Evolutionary conservation across 2,329 filamentous ascomycete genomes (phyloP).

Genomic region (Aureobasidium uvarum): DNA sequence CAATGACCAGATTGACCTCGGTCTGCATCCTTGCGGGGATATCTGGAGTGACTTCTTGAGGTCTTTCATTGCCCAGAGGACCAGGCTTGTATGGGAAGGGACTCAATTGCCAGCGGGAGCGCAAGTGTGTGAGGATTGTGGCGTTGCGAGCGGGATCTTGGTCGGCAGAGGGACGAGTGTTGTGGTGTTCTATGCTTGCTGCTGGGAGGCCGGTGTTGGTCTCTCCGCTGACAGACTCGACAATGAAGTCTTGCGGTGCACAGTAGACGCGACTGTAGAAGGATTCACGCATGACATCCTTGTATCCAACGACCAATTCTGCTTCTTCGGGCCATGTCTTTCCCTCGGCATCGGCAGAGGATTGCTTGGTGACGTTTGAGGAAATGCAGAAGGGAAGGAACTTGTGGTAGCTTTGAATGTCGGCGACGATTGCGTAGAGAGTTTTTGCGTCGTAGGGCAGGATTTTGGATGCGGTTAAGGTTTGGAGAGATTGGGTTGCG

Average conservation of each 20-base stretch:
- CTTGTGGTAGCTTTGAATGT: conserved; percentile 75
- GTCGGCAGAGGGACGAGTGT: conserved; percentile 38
- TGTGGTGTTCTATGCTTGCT: conserved; percentile 45
- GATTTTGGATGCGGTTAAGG: conserved; percentile 68
- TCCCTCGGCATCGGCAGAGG: conserved; percentile 52
- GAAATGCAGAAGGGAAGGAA: conserved; percentile 91
- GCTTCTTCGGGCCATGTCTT: conserved; percentile 69
- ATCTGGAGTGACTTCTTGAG: conserved; percentile 46
- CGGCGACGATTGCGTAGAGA: conserved; percentile 83
- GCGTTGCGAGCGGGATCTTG: conserved; percentile 40
- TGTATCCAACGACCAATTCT: conserved; percentile 81
- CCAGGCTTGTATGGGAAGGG: conserved; percentile 49
- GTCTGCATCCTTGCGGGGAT: conserved; percentile 54
- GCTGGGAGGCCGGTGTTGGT: conserved; percentile 48
- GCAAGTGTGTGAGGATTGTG: conserved; percentile 63
- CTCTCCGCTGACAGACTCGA: conserved; percentile 73
- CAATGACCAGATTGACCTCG: conserved; percentile 71
- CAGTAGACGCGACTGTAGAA: conserved; percentile 82
- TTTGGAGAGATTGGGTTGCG: conserved; percentile 60
- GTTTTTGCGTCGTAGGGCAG: conserved; percentile 69
- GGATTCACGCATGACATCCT: conserved; percentile 72
- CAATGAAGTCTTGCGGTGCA: conserved; percentile 61
- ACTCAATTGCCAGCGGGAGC: conserved; percentile 67
- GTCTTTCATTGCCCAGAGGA: conserved; percentile 28
- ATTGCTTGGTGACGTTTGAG: conserved; percentile 75